Conservation (phyloP, 345 rosid genomes). For the Euphorbia tirucalli region DNA sequence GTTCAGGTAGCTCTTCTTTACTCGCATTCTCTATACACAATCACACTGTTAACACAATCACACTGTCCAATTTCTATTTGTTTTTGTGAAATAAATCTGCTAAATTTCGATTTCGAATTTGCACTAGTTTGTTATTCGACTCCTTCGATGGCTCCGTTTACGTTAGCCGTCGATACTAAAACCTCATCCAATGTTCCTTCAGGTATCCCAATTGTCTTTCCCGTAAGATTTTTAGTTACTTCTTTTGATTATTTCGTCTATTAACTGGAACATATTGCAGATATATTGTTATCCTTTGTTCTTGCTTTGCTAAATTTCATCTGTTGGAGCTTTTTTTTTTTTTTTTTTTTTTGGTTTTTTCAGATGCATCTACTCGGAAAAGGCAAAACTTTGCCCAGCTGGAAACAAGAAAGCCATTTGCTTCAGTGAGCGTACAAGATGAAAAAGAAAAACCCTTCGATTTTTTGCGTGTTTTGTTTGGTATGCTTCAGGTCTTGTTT, state of each 20-base stretch:
- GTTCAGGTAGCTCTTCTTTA: too few relatives aligned
- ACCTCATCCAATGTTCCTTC: slow-evolving; percentile 25
- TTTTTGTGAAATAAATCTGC: too few relatives aligned
- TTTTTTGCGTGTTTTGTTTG: slow-evolving; percentile 66
- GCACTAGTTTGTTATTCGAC: not conserved
- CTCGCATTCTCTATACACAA: not conserved
- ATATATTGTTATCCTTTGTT: not conserved
- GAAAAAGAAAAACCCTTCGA: slow-evolving; percentile 66
- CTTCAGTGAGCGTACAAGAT: slow-evolving; percentile 50
- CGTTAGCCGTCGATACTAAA: slow-evolving; percentile 33
- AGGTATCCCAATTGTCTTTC: slow-evolving; percentile 5
- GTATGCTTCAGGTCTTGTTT: slow-evolving; percentile 27
- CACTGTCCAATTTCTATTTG: too few relatives aligned
- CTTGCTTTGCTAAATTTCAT: not conserved
- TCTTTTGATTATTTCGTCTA: not conserved
- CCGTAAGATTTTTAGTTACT: not conserved
- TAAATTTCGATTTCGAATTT: not conserved
- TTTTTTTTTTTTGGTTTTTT: slow-evolving; percentile 22
- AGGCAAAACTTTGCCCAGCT: slow-evolving; percentile 44
- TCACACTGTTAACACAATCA: too few relatives aligned
- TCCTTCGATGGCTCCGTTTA: slow-evolving; percentile 32
- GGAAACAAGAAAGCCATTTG: slow-evolving; percentile 49
- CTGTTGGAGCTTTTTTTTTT: not conserved
- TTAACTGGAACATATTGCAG: not conserved
- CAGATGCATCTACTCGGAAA: slow-evolving; percentile 40